These are phyloP conservation scores for Canavalia gladiata DNA, from an alignment of 306 rosid species.

Conservation along the genomic window DNA sequence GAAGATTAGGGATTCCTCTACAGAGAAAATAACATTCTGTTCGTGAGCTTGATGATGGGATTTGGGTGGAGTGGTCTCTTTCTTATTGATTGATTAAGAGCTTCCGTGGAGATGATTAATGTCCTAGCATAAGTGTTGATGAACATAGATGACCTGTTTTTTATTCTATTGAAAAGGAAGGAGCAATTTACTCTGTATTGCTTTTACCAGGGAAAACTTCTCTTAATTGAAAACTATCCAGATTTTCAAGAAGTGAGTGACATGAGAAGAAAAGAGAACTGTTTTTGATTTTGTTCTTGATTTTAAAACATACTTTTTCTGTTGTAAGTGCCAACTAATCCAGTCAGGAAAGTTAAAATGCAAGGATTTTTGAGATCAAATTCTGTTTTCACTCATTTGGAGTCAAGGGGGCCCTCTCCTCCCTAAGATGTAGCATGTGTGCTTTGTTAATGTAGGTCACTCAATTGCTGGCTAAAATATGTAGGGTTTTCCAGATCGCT, in stretches of 20 bases:
- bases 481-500: background rate
- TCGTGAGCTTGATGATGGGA: conserved; percentile 7
- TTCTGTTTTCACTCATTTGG: background rate
- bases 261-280: conserved; percentile 16
- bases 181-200: background rate
- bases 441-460: background rate
- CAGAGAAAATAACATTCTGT: background rate
- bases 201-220: background rate
- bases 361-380: background rate
- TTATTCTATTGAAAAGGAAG: background rate
- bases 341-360: background rate
- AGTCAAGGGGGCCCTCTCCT: background rate
- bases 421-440: conserved; percentile 20
- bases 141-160: background rate
- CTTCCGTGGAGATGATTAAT: background rate
- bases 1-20: conserved; percentile 8
- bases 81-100: conserved; percentile 36
- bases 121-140: background rate
- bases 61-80: background rate
- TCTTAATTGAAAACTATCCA: background rate
- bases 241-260: no score
- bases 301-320: conserved; percentile 12
- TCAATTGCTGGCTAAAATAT: conserved; percentile 17
- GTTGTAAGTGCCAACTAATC: background rate
- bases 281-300: conserved; percentile 18